Base-by-base conservation (phyloP, 169 alveolate species). In the Theileria orientalis region DNA sequence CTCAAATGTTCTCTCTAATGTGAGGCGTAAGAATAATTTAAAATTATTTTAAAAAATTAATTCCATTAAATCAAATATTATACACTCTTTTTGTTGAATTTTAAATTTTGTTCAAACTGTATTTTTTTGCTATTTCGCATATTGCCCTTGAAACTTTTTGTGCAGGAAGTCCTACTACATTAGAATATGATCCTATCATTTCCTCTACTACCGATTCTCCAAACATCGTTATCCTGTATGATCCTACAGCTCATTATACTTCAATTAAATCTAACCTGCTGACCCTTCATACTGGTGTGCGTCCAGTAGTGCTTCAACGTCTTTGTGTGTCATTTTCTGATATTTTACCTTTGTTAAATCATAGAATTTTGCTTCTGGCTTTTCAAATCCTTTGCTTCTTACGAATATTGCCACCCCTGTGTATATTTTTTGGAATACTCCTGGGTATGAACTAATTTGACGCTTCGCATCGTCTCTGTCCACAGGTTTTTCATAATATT, bases 81-180 rank as follows among this genome's bases (percentile, higher is more conserved):
- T 30, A 56, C 3, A 56, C 37, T 56, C 32, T 56, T 29, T 49
- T 13, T 9, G n/a, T 0, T 3, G 7, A 13, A 29, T 56, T 5
- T 29, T 56, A 56, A 23, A 40, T 16, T 35, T 62, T 42, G 27
- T 19, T 19, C 41, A 62, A 35, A 1, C 23, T 62, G 23, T 68
- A 6, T 54, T 25, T 44, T 37, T 54, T 51, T 68, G 66, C 74
- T 23, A 68, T 3, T 23, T 68, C 64, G 29, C 52, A 35, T 35
- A 68, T 23, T 40, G 76, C 30, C 54, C 33, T 16, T n/a, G 83
- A 71, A 27, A 79, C 63, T 52, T 30, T 46, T n/a, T 82, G 64
- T 35, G 89, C 86, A 13, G 94, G 94, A 41, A 89, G 67, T 25
- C 94, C 94, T 69, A 89, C 64, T 37, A 67, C 75, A 52, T 78